Evolutionary conservation across 768 basidiomycete species (phyloP).

Genomic region (Nidula microcarpa): DNA sequence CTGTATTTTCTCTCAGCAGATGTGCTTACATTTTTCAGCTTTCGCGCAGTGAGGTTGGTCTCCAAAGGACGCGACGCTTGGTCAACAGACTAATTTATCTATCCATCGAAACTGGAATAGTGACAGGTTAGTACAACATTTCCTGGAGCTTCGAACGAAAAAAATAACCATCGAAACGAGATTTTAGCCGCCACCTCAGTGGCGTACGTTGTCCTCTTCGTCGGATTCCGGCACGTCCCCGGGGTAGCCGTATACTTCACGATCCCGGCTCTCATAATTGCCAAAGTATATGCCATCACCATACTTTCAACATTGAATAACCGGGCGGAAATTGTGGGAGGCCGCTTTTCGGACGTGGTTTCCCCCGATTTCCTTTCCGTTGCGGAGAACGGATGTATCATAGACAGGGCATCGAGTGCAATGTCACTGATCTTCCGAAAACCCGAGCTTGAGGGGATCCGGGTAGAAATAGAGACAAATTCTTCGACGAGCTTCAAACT

Average conservation of each 20-base stretch:
- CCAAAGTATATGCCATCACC: slow-evolving; percentile 6
- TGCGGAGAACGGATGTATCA: background rate
- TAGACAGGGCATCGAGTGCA: background rate
- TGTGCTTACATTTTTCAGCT: background rate
- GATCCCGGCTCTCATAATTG: slow-evolving; percentile 6
- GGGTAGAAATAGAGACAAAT: too few species aligned
- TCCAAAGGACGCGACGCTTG: background rate
- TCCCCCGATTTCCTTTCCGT: background rate
- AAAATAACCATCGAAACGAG: background rate
- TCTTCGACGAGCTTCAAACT: background rate
- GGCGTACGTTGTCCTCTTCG: background rate
- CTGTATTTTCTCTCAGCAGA: background rate
- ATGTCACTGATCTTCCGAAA: background rate
- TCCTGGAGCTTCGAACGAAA: background rate
- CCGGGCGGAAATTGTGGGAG: slow-evolving; percentile 2
- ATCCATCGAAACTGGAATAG: slow-evolving; percentile 4
- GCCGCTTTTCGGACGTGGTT: background rate
- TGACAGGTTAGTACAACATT: slow-evolving; percentile 2
- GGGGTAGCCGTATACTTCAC: slow-evolving; percentile 2
- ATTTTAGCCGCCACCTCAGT: background rate
- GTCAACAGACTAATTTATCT: slow-evolving; percentile 3
- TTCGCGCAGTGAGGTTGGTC: background rate
- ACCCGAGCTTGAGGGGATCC: background rate
- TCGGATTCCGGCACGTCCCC: background rate
- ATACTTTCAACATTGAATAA: slow-evolving; percentile 6